Conservation (phyloP, 805 yeast species). For the Yarrowia deformans region DNA sequence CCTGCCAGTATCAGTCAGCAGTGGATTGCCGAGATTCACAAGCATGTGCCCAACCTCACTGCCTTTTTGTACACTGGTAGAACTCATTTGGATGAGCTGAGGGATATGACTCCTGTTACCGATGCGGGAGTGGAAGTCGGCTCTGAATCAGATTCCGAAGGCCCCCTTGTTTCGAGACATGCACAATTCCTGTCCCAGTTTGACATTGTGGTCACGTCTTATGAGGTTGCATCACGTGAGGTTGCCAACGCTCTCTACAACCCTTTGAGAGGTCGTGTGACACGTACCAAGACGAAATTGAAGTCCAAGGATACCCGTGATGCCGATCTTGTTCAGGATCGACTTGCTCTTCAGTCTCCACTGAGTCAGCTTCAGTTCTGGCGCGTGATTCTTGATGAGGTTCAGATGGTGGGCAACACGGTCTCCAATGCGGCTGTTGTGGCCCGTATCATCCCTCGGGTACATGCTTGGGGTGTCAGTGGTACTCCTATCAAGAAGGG, state of each 20-base stretch:
- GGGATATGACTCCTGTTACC: background rate
- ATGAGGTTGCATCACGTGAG: constrained; percentile 72
- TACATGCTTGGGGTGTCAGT: constrained; percentile 96
- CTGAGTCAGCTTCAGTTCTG: constrained; percentile 82
- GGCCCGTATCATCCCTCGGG: constrained; percentile 78
- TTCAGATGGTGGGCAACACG: constrained; percentile 84
- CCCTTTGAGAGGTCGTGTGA: constrained; percentile 50
- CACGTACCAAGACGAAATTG: constrained; percentile 19
- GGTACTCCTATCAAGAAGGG: constrained; percentile 87
- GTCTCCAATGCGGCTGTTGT: constrained; percentile 79
- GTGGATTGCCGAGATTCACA: constrained; percentile 78
- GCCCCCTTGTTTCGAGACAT: constrained; percentile 44
- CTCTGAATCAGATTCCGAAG: background rate
- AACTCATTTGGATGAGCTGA: constrained; percentile 36
- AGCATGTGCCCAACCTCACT: constrained; percentile 66
- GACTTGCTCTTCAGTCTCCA: constrained; percentile 60
- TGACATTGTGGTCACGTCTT: constrained; percentile 85
- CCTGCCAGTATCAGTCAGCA: constrained; percentile 85
- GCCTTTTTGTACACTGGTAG: constrained; percentile 72
- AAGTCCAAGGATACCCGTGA: constrained; percentile 52
- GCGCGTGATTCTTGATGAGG: constrained; percentile 92
- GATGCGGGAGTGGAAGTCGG: background rate
- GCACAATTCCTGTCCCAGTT: constrained; percentile 63
- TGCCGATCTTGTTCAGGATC: constrained; percentile 40
- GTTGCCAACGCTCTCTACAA: constrained; percentile 79